Conservation (phyloP, 306 rosid species). For the Begonia fuchsioides region DNA sequence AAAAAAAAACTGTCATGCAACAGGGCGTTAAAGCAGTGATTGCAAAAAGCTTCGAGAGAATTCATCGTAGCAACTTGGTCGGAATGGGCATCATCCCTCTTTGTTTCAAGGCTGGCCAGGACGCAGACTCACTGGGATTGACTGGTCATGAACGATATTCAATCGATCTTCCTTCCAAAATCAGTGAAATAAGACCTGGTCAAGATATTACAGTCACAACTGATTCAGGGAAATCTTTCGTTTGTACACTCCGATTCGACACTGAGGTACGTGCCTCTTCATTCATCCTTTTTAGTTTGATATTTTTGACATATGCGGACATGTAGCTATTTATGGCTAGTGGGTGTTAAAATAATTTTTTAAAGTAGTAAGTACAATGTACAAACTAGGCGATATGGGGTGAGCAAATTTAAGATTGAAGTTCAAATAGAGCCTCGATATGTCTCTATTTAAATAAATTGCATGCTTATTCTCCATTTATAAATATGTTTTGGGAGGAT, state of each 20-base stretch:
- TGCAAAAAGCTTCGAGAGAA: conserved; percentile 82
- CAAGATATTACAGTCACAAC: conserved; percentile 60
- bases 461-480: no score
- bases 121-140: conserved; percentile 70
- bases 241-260: conserved; percentile 55
- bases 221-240: conserved; percentile 50
- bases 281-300: no score
- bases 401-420: no score
- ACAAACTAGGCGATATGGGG: no score
- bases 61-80: conserved; percentile 83
- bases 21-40: conserved; percentile 92
- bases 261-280: conserved; percentile 64
- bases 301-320: not conserved
- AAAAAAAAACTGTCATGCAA: not conserved
- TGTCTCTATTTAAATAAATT: no score
- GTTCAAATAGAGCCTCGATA: no score
- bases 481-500: no score
- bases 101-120: conserved; percentile 71
- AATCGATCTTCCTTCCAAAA: conserved; percentile 57
- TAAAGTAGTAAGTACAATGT: no score
- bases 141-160: conserved; percentile 61
- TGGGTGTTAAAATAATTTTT: no score
- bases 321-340: no score
- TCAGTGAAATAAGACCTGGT: conserved; percentile 61
- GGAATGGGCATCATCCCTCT: conserved; percentile 89